Evolutionary conservation across 139 green algal genomes (phyloP).

Genomic region (Chlorella sp.): DNA sequence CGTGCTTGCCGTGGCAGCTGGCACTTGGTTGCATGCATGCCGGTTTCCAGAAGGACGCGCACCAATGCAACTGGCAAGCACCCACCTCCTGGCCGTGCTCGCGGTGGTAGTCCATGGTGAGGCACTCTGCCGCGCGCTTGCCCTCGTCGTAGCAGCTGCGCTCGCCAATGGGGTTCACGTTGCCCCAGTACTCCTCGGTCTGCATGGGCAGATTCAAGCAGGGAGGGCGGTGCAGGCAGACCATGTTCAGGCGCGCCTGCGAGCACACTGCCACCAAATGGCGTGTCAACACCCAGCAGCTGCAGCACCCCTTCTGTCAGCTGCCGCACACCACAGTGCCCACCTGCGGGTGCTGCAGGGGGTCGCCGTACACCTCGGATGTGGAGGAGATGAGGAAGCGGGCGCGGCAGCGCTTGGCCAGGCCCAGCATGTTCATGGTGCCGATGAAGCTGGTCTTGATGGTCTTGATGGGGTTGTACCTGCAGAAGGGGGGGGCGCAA

Average conservation of each 20-base stretch:
- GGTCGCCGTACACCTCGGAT: constrained; percentile 98
- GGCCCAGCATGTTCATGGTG: constrained; percentile 99
- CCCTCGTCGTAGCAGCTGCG: constrained; percentile 98
- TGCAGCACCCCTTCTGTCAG: too few species aligned
- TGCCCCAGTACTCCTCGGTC: constrained; percentile 98
- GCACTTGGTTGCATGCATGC: too few species aligned
- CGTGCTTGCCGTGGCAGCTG: too few species aligned
- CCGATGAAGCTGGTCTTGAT: constrained; percentile 98
- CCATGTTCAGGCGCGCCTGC: too few species aligned
- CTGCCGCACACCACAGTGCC: not conserved
- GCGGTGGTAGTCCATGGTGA: constrained; percentile 97
- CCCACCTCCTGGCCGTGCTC: constrained; percentile 86
- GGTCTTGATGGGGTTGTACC: constrained; percentile 99
- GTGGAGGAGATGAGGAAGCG: constrained; percentile 95
- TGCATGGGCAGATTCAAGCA: not conserved
- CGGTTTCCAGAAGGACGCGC: too few species aligned
- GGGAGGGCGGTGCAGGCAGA: not conserved
- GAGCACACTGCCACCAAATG: too few species aligned
- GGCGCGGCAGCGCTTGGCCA: constrained; percentile 95
- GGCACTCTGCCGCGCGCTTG: constrained; percentile 97
- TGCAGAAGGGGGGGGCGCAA: constrained; percentile 36
- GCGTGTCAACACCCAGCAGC: too few species aligned
- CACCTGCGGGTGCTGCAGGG: constrained; percentile 95
- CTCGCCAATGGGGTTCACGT: constrained; percentile 99
- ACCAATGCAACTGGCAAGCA: too few species aligned